These are phyloP conservation scores for Aspergillus luchuensis DNA, from an alignment of 2,329 filamentous ascomycete genomes.

Conservation along the genomic window DNA sequence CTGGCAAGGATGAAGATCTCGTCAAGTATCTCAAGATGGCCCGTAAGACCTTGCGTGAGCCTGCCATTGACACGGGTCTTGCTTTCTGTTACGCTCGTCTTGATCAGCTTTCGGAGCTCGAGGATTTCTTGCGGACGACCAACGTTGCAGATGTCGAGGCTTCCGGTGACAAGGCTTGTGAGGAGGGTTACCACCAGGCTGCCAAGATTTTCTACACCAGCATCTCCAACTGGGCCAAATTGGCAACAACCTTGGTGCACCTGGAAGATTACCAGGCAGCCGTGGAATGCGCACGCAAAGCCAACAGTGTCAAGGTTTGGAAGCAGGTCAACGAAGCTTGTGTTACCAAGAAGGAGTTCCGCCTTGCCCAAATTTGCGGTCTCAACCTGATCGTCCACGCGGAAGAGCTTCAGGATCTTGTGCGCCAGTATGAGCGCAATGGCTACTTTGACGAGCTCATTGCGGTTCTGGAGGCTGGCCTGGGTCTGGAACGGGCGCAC, in stretches of 20 bases:
- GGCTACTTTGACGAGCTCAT: conserved; percentile 99
- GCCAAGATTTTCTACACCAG: conserved; percentile 98
- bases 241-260: conserved; percentile 96
- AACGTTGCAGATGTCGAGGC: conserved; percentile 97
- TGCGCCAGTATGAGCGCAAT: conserved; percentile 94
- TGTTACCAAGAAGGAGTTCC: conserved; percentile 97
- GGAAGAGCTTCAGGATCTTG: conserved; percentile 87
- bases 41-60: conserved; percentile 92
- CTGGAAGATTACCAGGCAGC: conserved; percentile 95
- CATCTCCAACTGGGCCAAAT: conserved; percentile 99
- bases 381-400: conserved; percentile 97
- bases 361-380: conserved; percentile 96
- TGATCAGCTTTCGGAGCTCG: conserved; percentile 86
- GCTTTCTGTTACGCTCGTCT: conserved; percentile 93
- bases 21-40: conserved; percentile 97
- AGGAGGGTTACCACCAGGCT: conserved; percentile 89
- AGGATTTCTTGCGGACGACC: conserved; percentile 89
- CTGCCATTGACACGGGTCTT: conserved; percentile 87
- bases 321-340: conserved; percentile 97
- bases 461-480: conserved; percentile 85
- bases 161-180: conserved; percentile 96
- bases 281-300: conserved; percentile 96
- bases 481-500: conserved; percentile 87
- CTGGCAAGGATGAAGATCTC: conserved; percentile 96
- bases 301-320: conserved; percentile 99